These are phyloP conservation scores for Canavalia gladiata DNA, from an alignment of 306 rosid genomes.

Conservation along the genomic window DNA sequence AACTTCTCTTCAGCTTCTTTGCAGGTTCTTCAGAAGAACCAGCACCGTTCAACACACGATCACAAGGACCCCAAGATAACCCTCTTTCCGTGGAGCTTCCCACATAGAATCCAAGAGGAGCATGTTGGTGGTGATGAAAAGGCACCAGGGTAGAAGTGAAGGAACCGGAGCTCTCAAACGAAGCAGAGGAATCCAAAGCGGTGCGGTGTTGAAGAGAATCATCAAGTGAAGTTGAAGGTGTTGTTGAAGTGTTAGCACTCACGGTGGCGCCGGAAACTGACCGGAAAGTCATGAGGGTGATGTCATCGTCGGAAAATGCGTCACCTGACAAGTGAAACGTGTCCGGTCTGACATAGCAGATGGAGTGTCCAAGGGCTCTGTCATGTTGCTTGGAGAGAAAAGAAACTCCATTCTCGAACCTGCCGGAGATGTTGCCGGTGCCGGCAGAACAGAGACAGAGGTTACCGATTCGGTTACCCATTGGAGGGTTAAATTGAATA, in stretches of 20 bases:
- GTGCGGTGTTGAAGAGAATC: constrained; percentile 53
- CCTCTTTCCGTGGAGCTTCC: constrained; percentile 37
- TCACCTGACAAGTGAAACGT: constrained; percentile 36
- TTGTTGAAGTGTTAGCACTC: constrained; percentile 77
- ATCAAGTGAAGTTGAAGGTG: constrained; percentile 63
- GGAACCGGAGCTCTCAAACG: constrained; percentile 74
- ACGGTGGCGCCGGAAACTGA: constrained; percentile 81
- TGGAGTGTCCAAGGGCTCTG: constrained; percentile 66
- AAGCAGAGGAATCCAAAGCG: constrained; percentile 65
- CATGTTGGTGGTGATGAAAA: constrained; percentile 51
- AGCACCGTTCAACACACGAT: constrained; percentile 43
- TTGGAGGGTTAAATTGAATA: constrained; percentile 20
- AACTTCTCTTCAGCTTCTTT: constrained; percentile 46
- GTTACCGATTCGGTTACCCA: constrained; percentile 77
- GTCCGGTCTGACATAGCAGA: constrained; percentile 69
- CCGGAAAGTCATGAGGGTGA: constrained; percentile 58
- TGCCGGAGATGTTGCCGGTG: constrained; percentile 64
- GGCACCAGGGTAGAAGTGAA: constrained; percentile 64
- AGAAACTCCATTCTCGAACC: constrained; percentile 47
- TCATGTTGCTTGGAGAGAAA: constrained; percentile 46
- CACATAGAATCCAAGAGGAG: constrained; percentile 49
- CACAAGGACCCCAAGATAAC: constrained; percentile 44
- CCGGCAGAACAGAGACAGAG: constrained; percentile 57
- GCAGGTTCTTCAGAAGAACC: constrained; percentile 11
- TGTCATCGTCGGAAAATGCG: constrained; percentile 29